Evolutionary conservation across 2,329 filamentous ascomycete genomes (phyloP).

Genomic region (Ophiostoma quercus): DNA sequence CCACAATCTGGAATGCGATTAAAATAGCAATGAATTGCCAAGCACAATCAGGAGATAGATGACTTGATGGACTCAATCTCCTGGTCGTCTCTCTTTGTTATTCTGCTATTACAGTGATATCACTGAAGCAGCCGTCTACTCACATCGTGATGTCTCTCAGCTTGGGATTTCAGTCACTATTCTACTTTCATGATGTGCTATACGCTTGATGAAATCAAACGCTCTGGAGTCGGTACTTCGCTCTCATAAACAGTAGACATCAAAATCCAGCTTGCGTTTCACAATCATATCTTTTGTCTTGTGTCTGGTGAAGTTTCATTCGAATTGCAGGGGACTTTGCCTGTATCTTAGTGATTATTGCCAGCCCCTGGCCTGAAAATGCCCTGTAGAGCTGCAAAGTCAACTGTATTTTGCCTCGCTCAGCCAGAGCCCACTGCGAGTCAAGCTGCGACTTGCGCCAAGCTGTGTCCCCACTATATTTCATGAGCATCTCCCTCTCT

Average conservation of each 20-base stretch:
- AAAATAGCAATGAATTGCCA: neutral
- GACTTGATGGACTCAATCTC: neutral
- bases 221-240: too few species aligned
- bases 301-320: neutral
- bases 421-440: neutral
- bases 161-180: neutral
- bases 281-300: neutral
- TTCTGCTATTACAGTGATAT: neutral
- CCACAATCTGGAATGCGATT: neutral
- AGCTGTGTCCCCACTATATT: neutral
- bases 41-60: neutral
- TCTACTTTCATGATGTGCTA: too few species aligned
- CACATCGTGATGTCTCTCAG: neutral
- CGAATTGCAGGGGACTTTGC: neutral
- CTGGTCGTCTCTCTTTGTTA: neutral
- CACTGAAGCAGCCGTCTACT: neutral
- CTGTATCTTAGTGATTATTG: too few species aligned
- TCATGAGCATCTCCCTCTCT: neutral
- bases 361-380: neutral
- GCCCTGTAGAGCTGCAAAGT: neutral
- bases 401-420: neutral
- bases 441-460: constrained; percentile 6
- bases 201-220: too few species aligned
- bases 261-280: neutral
- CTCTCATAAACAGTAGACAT: neutral